Base-by-base conservation (phyloP, 768 basidiomycete genomes). In the Gymnopilus junonius region DNA sequence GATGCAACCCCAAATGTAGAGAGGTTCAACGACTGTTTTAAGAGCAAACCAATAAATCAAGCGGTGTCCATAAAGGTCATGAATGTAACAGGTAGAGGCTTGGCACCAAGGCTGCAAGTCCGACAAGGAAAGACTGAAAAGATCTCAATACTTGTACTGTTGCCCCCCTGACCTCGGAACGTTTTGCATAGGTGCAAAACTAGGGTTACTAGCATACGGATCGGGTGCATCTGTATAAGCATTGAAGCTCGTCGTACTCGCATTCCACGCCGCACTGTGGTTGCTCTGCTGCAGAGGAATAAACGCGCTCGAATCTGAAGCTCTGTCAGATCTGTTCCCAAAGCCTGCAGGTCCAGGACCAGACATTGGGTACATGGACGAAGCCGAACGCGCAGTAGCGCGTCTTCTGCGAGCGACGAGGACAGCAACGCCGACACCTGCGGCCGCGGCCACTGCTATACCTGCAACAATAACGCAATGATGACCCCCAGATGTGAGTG, bases 271-370 rank as follows among this genome's bases (percentile, higher is more conserved):
- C 66, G 79, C 79, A 67, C 83, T 86, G 58, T 78, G 66, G 69
- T 85, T 87, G 59, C 83, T 84, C 72, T 88, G 88, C 67, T 85
- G 84, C 69, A 92, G 72, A 17, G 91, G 90, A 55, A 89, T 78
- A 69, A 92, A 91, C 39, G 88, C 83, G 64, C 87, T 88, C 69
- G 87, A 86, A 76, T 89, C 85, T 65, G 88, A 51, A 32, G 48
- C 48, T 6, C 48, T 27, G n/a, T 32, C 48, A 10, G 29, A 14
- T 23, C n/a, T 51, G 10, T 51, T 51, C 15, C 48, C 48, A 20
- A 51, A 51, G 27, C 48, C 48, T 29, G 48, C 48, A 51, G 48
- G 48, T 51, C 48, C 48, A 31, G 48, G 48, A 7, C 48, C 48
- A 50, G 66, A 42, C 64, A 65, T 65, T 1, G 66, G 67, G 51